A percentile compares a stretch with the other conserved stretches of the same genome.
phyloP scores from a whole-genome alignment of 2,329 filamentous ascomycete genomes.

The Didymella lethalis region DNA sequence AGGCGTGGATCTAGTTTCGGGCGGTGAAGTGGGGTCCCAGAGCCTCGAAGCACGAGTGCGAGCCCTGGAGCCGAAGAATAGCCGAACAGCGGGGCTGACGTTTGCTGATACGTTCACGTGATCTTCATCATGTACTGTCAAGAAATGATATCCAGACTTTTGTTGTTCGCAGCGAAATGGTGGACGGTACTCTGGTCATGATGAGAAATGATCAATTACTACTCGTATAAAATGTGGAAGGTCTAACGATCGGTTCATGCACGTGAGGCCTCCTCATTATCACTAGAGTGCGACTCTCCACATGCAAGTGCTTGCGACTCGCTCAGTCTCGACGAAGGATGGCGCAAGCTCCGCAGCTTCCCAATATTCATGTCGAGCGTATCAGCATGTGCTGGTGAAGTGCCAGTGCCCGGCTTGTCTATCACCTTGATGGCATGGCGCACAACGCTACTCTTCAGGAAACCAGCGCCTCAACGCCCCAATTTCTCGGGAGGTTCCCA shows the following conservation, averaged over 20 bases:
- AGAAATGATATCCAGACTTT: background rate
- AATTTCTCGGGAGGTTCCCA: slow-evolving; percentile 12
- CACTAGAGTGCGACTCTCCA: too few species aligned
- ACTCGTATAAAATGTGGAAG: background rate
- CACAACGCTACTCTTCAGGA: slow-evolving; percentile 8
- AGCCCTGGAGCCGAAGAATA: slow-evolving; percentile 8
- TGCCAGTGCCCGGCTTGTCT: slow-evolving; percentile 16
- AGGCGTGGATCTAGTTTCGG: slow-evolving; percentile 30
- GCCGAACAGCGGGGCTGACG: slow-evolving; percentile 5
- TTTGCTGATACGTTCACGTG: slow-evolving; percentile 8
- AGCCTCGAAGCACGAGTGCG: background rate
- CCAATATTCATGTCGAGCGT: background rate
- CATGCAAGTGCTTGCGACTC: background rate
- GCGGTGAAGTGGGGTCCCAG: slow-evolving; percentile 29
- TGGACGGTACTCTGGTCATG: background rate
- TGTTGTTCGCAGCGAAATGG: background rate
- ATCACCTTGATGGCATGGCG: slow-evolving; percentile 15
- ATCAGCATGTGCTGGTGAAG: slow-evolving; percentile 8
- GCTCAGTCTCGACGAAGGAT: background rate
- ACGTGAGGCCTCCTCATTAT: background rate
- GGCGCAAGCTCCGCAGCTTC: background rate
- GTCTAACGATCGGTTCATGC: slow-evolving; percentile 2
- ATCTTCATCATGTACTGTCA: background rate
- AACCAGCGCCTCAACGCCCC: slow-evolving; percentile 15
- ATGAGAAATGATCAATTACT: background rate